phyloP scores from a whole-genome alignment of 176 grass and related monocot species.

The Triticum urartu region DNA sequence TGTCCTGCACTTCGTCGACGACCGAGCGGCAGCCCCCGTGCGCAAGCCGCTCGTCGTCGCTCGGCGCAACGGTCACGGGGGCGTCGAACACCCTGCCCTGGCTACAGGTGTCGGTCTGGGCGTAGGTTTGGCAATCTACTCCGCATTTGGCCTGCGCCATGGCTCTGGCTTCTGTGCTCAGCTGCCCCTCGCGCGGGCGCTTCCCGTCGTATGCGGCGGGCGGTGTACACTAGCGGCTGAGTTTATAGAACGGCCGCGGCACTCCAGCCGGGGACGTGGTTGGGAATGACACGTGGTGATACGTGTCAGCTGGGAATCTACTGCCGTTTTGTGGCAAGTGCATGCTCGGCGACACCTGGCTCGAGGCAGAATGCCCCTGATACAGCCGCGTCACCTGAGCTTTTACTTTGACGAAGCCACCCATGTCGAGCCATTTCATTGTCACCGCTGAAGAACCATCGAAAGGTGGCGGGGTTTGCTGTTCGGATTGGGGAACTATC shows the following conservation, averaged over 20 bases:
- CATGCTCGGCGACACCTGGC: too few species aligned
- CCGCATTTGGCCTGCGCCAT: constrained; percentile 4
- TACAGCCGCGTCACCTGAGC: too few species aligned
- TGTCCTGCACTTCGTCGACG: constrained; percentile 26
- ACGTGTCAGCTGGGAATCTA: background rate
- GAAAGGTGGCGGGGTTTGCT: too few species aligned
- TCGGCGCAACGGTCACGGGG: constrained; percentile 29
- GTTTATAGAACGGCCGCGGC: background rate
- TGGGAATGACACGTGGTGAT: background rate
- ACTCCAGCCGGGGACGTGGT: background rate
- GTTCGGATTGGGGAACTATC: too few species aligned
- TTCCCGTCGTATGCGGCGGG: constrained; percentile 1
- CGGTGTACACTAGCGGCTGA: background rate
- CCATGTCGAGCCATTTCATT: too few species aligned
- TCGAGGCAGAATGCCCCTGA: too few species aligned
- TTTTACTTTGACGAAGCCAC: too few species aligned
- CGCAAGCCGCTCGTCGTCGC: constrained; percentile 31
- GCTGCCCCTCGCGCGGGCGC: background rate
- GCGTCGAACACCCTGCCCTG: constrained; percentile 44
- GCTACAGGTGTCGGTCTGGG: background rate
- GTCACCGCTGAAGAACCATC: too few species aligned
- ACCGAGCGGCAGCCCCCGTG: constrained; percentile 25
- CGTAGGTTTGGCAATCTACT: background rate
- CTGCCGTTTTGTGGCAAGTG: too few species aligned
- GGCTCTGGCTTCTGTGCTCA: constrained; percentile 2